Conservation (phyloP, 2,329 filamentous ascomycete species). For the Claviceps sp. region DNA sequence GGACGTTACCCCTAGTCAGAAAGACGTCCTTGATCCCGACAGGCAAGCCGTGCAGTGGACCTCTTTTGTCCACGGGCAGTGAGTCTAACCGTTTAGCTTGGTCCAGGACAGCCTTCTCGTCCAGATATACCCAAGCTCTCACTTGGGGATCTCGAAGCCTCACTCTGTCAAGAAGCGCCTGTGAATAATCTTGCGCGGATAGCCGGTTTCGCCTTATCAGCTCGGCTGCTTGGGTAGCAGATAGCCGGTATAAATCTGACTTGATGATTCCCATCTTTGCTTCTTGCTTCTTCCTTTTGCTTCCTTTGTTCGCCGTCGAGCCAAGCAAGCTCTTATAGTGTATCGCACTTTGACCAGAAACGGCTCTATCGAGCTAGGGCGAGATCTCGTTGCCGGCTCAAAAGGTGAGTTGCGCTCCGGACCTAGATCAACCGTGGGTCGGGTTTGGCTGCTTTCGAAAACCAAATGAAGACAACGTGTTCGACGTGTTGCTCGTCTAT, state of each 20-base stretch:
- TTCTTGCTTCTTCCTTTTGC: neutral
- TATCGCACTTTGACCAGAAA: neutral
- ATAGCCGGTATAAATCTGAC: slow-evolving; percentile 1
- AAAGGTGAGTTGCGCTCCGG: too few relatives aligned
- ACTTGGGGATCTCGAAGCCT: slow-evolving; percentile 28
- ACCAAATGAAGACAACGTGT: neutral
- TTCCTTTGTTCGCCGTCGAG: neutral
- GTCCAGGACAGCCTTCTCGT: slow-evolving; percentile 30
- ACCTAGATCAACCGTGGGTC: neutral
- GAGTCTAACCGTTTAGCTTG: slow-evolving; percentile 37
- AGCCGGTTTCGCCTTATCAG: slow-evolving; percentile 14
- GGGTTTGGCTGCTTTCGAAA: neutral
- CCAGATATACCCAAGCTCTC: slow-evolving; percentile 37
- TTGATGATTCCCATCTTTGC: slow-evolving; percentile 1
- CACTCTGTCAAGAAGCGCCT: slow-evolving; percentile 32
- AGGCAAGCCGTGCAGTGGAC: slow-evolving; percentile 42
- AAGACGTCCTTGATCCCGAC: slow-evolving; percentile 50
- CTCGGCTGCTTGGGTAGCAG: slow-evolving; percentile 5
- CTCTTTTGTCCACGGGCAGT: slow-evolving; percentile 32
- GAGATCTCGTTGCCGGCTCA: neutral
- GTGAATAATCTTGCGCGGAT: slow-evolving; percentile 35
- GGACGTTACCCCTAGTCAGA: slow-evolving; percentile 33
- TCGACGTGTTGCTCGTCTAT: neutral
- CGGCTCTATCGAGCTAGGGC: neutral
- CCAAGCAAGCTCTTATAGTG: neutral